Evolutionary conservation across 208 protist species (phyloP), one percentile per base, ranked within the genome.

Genomic region (Blechomonas ayalai): DNA sequence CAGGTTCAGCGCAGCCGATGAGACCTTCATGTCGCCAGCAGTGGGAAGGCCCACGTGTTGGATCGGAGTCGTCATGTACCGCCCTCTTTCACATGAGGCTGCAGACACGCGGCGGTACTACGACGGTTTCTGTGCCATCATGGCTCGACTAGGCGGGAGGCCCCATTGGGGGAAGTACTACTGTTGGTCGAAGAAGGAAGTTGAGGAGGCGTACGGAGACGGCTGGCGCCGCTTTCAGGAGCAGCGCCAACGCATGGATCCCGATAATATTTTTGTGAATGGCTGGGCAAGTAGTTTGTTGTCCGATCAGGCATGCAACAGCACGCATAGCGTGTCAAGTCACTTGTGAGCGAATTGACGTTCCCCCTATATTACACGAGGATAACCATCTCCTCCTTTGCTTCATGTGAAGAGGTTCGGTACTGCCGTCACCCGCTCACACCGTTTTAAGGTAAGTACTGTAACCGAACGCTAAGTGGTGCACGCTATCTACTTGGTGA

Each of bases 1-100:
- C 28, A 67, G 82, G 49, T 91, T 91, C 52, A 67, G 62, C 0
- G 67, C 59, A 18, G 45, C 58, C 0, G 82, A 91, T 38, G 34
- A 28, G 29, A 71, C 68, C 2, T 68, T 64, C 48, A 52, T 92
- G 53, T 83, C 73, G 2, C 82, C 82, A 1, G 67, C 67, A 0
- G 47, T 61, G 28, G 75, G 69, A 2, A 67, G 78, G 8, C 44
- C 52, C 7, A 88, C 73, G 26, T 92, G 82, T 54, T 92, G 79
- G 75, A 73, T 92, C 29, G 82, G 82, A 7, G 67, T 86, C n/a
- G 75, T 92, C 20, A 92, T 92, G 79, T 92, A 92, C 67, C 57
- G 64, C 10, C 82, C 74, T 3, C 59, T 67, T 23, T 46, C 50
- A 6, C 38, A 32, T 13, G 56, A 84, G 26, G 78, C 82, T 4